Evolutionary conservation across 1,284 basidiomycete species (phyloP).

Genomic region (Cystobasidiaceae sp.): DNA sequence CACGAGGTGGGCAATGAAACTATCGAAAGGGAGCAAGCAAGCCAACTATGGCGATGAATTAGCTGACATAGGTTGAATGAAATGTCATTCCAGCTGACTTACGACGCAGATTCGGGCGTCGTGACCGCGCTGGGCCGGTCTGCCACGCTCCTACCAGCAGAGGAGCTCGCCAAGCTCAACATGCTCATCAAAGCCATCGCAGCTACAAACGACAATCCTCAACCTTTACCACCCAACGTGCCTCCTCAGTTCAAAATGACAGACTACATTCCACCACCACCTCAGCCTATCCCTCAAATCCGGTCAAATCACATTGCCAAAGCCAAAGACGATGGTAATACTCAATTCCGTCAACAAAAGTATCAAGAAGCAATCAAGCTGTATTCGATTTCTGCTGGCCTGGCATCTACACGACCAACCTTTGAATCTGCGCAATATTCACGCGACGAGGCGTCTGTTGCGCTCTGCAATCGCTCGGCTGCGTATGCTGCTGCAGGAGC

Average conservation of each 20-base stretch:
- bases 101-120: constrained; percentile 4
- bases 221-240: constrained; percentile 56
- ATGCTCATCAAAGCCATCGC: constrained; percentile 66
- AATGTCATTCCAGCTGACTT: not conserved
- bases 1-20: constrained; percentile 3
- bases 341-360: constrained; percentile 69
- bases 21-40: not conserved
- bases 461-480: constrained; percentile 85
- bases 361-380: constrained; percentile 69
- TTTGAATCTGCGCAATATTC: constrained; percentile 81
- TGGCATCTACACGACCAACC: constrained; percentile 76
- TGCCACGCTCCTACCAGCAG: too few species aligned
- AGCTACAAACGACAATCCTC: constrained; percentile 62
- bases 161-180: constrained; percentile 54
- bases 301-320: constrained; percentile 65
- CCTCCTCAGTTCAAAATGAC: constrained; percentile 61
- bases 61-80: not conserved
- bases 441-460: constrained; percentile 81
- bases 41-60: not conserved
- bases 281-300: constrained; percentile 67
- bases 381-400: constrained; percentile 76
- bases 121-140: not conserved
- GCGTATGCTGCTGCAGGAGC: constrained; percentile 73
- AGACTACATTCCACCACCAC: constrained; percentile 72
- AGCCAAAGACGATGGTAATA: constrained; percentile 87